A percentile compares a stretch with the other conserved stretches of the same genome.
These are phyloP conservation scores for Echeveria elegans DNA, from an alignment of 164 flowering plant species.

Conservation along the genomic window DNA sequence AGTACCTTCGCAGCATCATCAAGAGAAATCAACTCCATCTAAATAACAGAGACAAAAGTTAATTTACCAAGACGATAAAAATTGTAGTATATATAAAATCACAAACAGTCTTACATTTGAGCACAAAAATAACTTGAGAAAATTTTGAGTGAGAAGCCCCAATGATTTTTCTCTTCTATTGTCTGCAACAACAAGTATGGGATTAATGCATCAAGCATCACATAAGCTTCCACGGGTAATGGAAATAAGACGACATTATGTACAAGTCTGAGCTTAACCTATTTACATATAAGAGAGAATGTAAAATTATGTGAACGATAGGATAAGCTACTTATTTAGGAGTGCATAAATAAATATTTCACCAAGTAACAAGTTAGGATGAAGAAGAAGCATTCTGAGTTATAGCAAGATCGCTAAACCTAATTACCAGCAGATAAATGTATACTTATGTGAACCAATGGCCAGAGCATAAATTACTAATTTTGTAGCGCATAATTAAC, in stretches of 20 bases:
- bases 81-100: background rate
- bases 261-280: background rate
- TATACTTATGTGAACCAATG: background rate
- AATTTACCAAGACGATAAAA: background rate
- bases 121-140: constrained; percentile 87
- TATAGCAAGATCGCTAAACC: too few relatives aligned
- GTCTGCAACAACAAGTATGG: constrained; percentile 29
- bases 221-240: background rate
- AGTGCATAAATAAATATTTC: background rate
- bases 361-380: constrained; percentile 19
- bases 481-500: background rate
- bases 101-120: constrained; percentile 44
- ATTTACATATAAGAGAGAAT: background rate
- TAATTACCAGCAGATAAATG: too few relatives aligned
- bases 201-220: background rate
- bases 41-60: constrained; percentile 30
- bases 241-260: background rate
- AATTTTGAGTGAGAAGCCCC: constrained; percentile 84
- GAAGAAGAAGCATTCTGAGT: too few relatives aligned
- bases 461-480: background rate
- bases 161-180: constrained; percentile 82
- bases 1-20: constrained; percentile 81
- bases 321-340: background rate
- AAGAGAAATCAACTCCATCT: constrained; percentile 47
- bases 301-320: background rate